These are phyloP conservation scores for Nannizzia gypsea DNA, from an alignment of 2,329 filamentous ascomycete genomes.

Conservation along the genomic window DNA sequence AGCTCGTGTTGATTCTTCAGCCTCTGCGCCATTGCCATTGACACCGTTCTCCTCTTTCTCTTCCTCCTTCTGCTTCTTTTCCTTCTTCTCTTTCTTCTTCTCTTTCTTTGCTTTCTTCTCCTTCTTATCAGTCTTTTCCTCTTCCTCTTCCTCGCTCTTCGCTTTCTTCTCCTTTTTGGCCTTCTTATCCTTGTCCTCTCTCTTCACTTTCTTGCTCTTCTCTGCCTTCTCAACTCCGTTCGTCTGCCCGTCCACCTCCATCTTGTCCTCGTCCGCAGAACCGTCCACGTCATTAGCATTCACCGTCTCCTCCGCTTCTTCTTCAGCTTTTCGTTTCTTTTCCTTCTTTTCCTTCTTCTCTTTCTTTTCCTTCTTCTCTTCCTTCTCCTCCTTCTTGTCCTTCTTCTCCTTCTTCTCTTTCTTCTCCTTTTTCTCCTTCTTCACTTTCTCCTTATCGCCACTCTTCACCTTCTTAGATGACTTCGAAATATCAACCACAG, in stretches of 20 bases:
- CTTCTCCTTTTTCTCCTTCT: slow-evolving; percentile 15
- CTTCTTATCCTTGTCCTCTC: slow-evolving; percentile 11
- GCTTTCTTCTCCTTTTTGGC: slow-evolving; percentile 16
- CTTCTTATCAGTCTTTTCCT: slow-evolving; percentile 10
- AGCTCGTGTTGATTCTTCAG: slow-evolving; percentile 12
- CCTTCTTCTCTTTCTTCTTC: slow-evolving; percentile 19
- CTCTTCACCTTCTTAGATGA: slow-evolving; percentile 13
- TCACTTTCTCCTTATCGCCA: slow-evolving; percentile 7
- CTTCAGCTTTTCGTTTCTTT: slow-evolving; percentile 12
- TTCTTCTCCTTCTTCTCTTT: slow-evolving; percentile 14
- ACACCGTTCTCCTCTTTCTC: slow-evolving; percentile 15
- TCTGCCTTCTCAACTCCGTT: slow-evolving; percentile 9
- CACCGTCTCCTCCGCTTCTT: slow-evolving; percentile 5
- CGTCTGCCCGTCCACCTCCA: not conserved
- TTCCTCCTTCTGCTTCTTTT: slow-evolving; percentile 15
- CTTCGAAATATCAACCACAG: slow-evolving; percentile 7
- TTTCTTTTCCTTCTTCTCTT: slow-evolving; percentile 13
- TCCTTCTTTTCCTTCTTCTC: slow-evolving; percentile 16
- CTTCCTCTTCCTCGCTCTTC: slow-evolving; percentile 17
- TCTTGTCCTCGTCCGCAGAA: not conserved
- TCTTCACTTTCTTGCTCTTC: slow-evolving; percentile 17
- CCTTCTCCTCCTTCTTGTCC: slow-evolving; percentile 17
- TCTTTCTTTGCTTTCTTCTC: slow-evolving; percentile 18
- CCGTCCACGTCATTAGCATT: not conserved
- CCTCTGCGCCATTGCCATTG: slow-evolving; percentile 24